These are phyloP conservation scores for Bathelium albidoporum DNA, from an alignment of 495 filamentous ascomycete genomes.

Conservation along the genomic window DNA sequence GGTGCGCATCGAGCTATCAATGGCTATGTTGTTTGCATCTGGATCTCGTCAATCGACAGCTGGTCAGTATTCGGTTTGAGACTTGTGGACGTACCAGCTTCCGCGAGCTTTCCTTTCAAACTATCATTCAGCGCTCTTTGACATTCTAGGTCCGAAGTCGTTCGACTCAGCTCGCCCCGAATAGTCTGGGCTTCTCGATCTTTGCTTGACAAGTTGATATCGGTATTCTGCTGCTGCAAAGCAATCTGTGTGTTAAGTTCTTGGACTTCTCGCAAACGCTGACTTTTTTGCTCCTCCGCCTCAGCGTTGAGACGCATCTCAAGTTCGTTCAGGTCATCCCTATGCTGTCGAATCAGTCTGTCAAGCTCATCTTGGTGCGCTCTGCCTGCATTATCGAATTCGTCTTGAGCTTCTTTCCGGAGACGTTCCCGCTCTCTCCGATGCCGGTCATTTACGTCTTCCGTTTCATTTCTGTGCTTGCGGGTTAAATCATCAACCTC, in stretches of 20 bases:
- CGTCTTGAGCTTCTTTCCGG: constrained; percentile 30
- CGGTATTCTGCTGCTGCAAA: constrained; percentile 52
- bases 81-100: constrained; percentile 19
- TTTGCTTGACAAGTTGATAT: constrained; percentile 56
- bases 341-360: constrained; percentile 22
- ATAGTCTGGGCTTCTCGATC: constrained; percentile 40
- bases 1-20: constrained; percentile 65
- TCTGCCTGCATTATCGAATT: constrained; percentile 28
- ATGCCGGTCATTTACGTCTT: constrained; percentile 23
- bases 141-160: constrained; percentile 27
- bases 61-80: not conserved
- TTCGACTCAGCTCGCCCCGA: constrained; percentile 49
- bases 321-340: constrained; percentile 23
- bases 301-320: constrained; percentile 24
- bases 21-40: constrained; percentile 43
- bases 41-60: constrained; percentile 46
- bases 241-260: constrained; percentile 51
- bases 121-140: constrained; percentile 47
- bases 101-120: constrained; percentile 53
- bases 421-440: constrained; percentile 20
- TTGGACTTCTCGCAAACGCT: constrained; percentile 51
- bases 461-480: constrained; percentile 27
- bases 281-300: constrained; percentile 43
- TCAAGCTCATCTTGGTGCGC: constrained; percentile 24
- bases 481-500: constrained; percentile 46